phyloP scores from a whole-genome alignment of 2,329 filamentous ascomycete species.

The Talaromyces sp. region DNA sequence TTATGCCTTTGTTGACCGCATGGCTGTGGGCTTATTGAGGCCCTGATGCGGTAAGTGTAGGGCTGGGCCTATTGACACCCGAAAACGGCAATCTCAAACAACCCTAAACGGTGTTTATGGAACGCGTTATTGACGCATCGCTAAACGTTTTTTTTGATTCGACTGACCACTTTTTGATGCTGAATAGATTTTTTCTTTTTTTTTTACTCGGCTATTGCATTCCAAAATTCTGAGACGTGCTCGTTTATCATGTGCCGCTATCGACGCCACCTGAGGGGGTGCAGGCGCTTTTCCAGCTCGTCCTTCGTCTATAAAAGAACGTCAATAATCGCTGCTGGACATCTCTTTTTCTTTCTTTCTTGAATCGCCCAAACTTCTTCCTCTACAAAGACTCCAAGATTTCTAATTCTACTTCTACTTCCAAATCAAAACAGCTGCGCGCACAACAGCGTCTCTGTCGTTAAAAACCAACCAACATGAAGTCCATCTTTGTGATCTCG shows the following conservation, averaged over 20 bases:
- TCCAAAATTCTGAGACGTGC: not conserved
- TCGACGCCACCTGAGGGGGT: not conserved
- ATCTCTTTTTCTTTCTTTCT: not conserved
- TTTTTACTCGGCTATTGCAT: not conserved
- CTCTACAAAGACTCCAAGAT: not conserved
- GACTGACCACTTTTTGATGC: not conserved
- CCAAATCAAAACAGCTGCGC: not conserved
- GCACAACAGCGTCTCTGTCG: not conserved
- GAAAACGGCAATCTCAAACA: slow-evolving; percentile 5
- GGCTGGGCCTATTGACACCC: slow-evolving; percentile 8
- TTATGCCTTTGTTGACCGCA: not conserved
- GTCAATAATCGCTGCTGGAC: not conserved
- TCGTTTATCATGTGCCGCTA: not conserved
- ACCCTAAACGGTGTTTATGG: not conserved
- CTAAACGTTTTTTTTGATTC: not conserved
- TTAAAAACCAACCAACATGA: not conserved
- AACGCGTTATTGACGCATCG: not conserved
- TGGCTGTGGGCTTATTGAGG: not conserved
- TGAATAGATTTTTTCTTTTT: not conserved
- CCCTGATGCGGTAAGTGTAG: not conserved
- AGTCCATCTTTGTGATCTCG: not conserved
- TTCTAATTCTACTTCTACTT: not conserved
- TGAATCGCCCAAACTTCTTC: not conserved
- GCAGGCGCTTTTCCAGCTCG: not conserved
- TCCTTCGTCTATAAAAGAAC: not conserved